phyloP scores from a whole-genome alignment of 371 early-diverging fungal genomes.

The Mucor piriformis region DNA sequence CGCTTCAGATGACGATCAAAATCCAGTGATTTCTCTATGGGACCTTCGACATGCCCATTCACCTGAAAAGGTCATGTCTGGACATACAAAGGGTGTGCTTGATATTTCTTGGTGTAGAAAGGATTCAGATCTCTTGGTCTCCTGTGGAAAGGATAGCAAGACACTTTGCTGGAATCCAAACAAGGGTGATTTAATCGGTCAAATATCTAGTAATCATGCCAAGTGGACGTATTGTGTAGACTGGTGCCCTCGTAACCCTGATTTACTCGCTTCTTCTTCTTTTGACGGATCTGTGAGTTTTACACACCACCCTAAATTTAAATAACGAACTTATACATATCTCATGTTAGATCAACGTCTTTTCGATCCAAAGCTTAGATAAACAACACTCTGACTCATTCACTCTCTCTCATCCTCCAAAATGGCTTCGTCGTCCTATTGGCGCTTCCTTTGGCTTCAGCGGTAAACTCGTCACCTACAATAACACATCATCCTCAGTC shows the following conservation, averaged over 20 bases:
- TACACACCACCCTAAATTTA: no score
- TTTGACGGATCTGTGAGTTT: slow-evolving; percentile 91
- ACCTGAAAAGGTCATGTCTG: slow-evolving; percentile 76
- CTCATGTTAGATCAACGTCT: slow-evolving; percentile 1
- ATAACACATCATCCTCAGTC: slow-evolving; percentile 23
- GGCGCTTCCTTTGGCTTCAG: slow-evolving; percentile 93
- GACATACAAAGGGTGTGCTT: slow-evolving; percentile 89
- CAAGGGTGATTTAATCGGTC: slow-evolving; percentile 70
- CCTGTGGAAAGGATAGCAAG: slow-evolving; percentile 89
- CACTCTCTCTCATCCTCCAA: slow-evolving; percentile 39
- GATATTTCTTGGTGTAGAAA: slow-evolving; percentile 91
- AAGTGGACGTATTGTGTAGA: slow-evolving; percentile 94
- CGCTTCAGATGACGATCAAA: slow-evolving; percentile 86
- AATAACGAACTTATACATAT: neutral
- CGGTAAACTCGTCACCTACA: slow-evolving; percentile 82
- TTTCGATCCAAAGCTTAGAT: neutral
- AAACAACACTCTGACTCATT: neutral
- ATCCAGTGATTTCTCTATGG: slow-evolving; percentile 87
- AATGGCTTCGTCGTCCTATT: slow-evolving; percentile 90
- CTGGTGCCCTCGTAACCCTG: slow-evolving; percentile 88
- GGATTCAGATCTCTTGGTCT: slow-evolving; percentile 87
- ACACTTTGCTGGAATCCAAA: slow-evolving; percentile 89
- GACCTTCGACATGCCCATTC: slow-evolving; percentile 92
- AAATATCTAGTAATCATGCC: slow-evolving; percentile 71
- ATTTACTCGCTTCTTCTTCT: slow-evolving; percentile 81